Evolutionary conservation across 495 filamentous ascomycete species (phyloP), one percentile per base, ranked within the genome.

Genomic region (Aspergillus baeticus): DNA sequence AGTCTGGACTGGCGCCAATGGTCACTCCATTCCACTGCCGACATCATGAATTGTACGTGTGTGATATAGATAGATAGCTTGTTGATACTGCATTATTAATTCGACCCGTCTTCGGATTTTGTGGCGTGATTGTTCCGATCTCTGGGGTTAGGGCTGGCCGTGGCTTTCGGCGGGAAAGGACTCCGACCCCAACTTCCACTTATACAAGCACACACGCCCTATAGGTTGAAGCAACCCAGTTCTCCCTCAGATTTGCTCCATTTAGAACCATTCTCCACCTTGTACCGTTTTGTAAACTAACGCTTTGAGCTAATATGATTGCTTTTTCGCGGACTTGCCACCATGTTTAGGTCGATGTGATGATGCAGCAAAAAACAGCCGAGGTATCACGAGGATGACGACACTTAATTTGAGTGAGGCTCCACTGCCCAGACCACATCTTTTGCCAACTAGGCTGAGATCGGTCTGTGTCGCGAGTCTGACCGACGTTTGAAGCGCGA

Each of bases 321-420:
- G 26, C 26, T 29, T 3, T 29, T 29, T 8, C 26, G 26, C 26
- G 3, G 26, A 8, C 26, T 29, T 8, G 26, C 8, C 26, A 29
- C 4, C 26, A 4, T 29, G 26, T 8, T 29, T 29, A 29, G 26
- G 3, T 29, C 26, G 26, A 29, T 29, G 14, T 18, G n/a, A 47
- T 47, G 26, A 3, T 34, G 29, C 22, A n/a, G n/a, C n/a, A n/a
- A n/a, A 48, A 49, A 50, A 50, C 10, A 50, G 39, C 59, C 59
- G 59, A 61, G 59, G 59, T 55, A 61, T 61, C 59, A 61, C 59
- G 35, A 61, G 59, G 26, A 39, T 29, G 18, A 47, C 6, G 43
- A 48, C 49, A 41, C 22, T 14, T 42, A 39, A 48, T 39, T 48
- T 55, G 43, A 14, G 14, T 29, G 37, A 41, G 51, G 51, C 29